Evolutionary conservation across 805 yeast species (phyloP), one percentile per base, ranked within the genome.

Genomic region (Ogataea saltuana): DNA sequence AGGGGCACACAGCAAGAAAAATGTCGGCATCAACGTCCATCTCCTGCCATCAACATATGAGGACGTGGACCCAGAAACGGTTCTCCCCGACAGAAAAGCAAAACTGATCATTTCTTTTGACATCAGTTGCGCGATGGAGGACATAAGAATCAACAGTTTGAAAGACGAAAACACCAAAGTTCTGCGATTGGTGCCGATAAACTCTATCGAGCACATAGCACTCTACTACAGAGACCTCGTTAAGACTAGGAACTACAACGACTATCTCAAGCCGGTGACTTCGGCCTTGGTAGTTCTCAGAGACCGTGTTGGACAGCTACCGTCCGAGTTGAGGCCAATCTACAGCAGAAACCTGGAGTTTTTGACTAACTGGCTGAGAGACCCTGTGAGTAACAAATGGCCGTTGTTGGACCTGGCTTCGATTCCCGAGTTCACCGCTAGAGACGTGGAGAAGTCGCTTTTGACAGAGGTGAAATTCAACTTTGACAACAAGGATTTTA

Each of bases 181-280:
- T 4, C 57, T 91, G 19, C 68, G 91, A 27, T 67, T 91, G 18
- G 80, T 88, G 3, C 84, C 96, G 2, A 76, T 83, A 45, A 83
- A 87, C 55, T 83, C 95, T 3, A 80, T 88, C 19, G 97, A 91
- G 54, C 98, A 91, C 60, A 81, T 88, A 49, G 78, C 80, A 48
- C 56, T 75, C 45, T 68, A 73, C 54, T 75, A 80, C 69, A 58
- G 60, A 46, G 45, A 65, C 50, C 39, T 57, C 41, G 50, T 56
- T 10, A 48, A 53, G 27, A 48, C 55, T 15, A 56, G 67, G 65
- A 53, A 63, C 53, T 63, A 68, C 25, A 59, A 67, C 23, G 70
- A 71, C 18, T 77, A 78, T 51, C 67, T 88, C 33, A 83, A 79
- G 49, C 81, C 80, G 35, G 80, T 85, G 8, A 80, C 90, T 1